phyloP scores from a whole-genome alignment of 2,329 filamentous ascomycete species.

The Scedosporium minutisporum region DNA sequence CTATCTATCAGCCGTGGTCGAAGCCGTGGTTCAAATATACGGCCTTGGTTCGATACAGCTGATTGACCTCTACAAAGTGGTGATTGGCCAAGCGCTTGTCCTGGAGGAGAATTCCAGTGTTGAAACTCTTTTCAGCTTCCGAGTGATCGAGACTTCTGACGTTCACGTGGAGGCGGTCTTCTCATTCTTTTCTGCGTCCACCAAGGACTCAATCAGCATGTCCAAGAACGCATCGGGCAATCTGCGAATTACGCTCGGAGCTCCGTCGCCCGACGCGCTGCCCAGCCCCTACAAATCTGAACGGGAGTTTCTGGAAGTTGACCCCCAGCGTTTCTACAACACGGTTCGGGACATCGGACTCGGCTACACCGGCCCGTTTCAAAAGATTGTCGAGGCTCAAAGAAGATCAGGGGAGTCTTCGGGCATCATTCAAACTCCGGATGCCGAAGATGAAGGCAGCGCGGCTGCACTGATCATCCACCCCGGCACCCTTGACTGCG shows the following conservation, averaged over 20 bases:
- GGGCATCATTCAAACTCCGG: background rate
- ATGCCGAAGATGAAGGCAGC: background rate
- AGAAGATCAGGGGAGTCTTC: background rate
- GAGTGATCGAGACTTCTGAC: background rate
- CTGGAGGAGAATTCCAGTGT: background rate
- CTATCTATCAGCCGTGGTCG: conserved; percentile 39
- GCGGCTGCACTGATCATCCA: background rate
- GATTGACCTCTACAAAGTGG: background rate
- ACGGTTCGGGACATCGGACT: background rate
- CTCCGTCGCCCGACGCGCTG: background rate
- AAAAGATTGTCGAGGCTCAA: background rate
- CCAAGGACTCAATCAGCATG: background rate
- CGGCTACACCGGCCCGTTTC: background rate
- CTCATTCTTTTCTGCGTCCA: background rate
- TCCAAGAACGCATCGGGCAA: background rate
- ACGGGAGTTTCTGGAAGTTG: background rate
- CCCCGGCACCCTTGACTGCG: background rate
- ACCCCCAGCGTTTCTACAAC: background rate
- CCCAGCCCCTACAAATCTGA: background rate
- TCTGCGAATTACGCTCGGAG: background rate
- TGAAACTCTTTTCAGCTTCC: background rate
- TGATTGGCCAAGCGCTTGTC: background rate
- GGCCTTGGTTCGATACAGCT: background rate
- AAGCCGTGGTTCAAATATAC: conserved; percentile 29
- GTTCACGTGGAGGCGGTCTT: background rate